A percentile compares a stretch with the other conserved stretches of the same genome.
Evolutionary conservation across 208 protist genomes (phyloP).

Genomic region (Trypanosoma caninum): DNA sequence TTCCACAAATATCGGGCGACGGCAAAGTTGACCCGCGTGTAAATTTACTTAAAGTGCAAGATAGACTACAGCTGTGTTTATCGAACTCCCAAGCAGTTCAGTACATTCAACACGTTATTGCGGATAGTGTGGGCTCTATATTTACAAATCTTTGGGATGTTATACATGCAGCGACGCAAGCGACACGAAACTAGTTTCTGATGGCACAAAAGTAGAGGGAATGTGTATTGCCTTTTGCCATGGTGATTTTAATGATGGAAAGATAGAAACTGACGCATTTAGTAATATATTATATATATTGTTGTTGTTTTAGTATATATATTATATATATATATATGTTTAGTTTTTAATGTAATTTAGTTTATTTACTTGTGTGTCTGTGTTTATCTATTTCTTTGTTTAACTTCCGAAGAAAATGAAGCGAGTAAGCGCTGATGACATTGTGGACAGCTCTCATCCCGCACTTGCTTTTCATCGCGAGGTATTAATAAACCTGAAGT

Average conservation of each 20-base stretch:
- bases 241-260: too few species aligned
- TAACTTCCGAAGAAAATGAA: slow-evolving; percentile 49
- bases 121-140: slow-evolving; percentile 91
- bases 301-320: too few species aligned
- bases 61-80: slow-evolving; percentile 92
- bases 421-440: slow-evolving; percentile 27
- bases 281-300: too few species aligned
- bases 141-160: slow-evolving; percentile 92
- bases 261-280: too few species aligned
- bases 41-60: slow-evolving; percentile 88
- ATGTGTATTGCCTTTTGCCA: neutral
- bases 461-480: slow-evolving; percentile 75
- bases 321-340: too few species aligned
- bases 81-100: slow-evolving; percentile 91
- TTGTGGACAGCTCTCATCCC: slow-evolving; percentile 49
- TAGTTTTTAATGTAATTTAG: too few species aligned
- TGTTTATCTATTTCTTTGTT: too few species aligned
- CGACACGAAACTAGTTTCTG: slow-evolving; percentile 51
- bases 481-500: slow-evolving; percentile 67
- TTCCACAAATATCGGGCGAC: slow-evolving; percentile 52
- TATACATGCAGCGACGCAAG: slow-evolving; percentile 83
- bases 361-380: too few species aligned
- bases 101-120: slow-evolving; percentile 92
- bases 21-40: slow-evolving; percentile 43
- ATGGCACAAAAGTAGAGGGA: neutral